Evolutionary conservation across 2,329 filamentous ascomycete species (phyloP).

Genomic region (Arthrobotrys megalospora): DNA sequence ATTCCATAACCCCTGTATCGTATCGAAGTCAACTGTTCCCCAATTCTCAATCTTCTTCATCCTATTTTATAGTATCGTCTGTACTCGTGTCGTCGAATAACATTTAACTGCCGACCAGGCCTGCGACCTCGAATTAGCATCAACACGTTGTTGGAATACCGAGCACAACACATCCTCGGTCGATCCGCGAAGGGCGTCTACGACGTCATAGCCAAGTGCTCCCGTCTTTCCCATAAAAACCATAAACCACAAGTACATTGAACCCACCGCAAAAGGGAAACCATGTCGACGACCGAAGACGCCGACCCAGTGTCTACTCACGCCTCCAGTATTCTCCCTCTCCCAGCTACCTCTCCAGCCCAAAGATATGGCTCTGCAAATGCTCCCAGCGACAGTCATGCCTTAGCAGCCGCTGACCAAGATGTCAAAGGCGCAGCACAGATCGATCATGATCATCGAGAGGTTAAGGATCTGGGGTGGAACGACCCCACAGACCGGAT

Average conservation of each 20-base stretch:
- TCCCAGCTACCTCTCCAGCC: conserved; percentile 53
- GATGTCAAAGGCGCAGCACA: conserved; percentile 68
- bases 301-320: conserved; percentile 53
- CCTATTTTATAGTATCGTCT: background rate
- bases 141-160: background rate
- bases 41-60: background rate
- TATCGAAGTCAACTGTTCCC: background rate
- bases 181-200: background rate
- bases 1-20: background rate
- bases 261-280: background rate
- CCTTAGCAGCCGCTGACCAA: conserved; percentile 65
- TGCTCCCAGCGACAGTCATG: conserved; percentile 68
- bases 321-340: conserved; percentile 59
- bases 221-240: background rate
- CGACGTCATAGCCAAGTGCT: conserved; percentile 15
- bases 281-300: conserved; percentile 54
- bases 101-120: background rate
- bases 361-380: conserved; percentile 53
- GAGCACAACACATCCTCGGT: conserved; percentile 20
- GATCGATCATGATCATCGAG: conserved; percentile 66
- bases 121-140: no score
- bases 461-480: conserved; percentile 74
- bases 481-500: conserved; percentile 71
- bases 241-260: background rate
- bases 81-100: background rate